phyloP scores from a whole-genome alignment of 2,329 filamentous ascomycete species.

The Cadophora sp. region DNA sequence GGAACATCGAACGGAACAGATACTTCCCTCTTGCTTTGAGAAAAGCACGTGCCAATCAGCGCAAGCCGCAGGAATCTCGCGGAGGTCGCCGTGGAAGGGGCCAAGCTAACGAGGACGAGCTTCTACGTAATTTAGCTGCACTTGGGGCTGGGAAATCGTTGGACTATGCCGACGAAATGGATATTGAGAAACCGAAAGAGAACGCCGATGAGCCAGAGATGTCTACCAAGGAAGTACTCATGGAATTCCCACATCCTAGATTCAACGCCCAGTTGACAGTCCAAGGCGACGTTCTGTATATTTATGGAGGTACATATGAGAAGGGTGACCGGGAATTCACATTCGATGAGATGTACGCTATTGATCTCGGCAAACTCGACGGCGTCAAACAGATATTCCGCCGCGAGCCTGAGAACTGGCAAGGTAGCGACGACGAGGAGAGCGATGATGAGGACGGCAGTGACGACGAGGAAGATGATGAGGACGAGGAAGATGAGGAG shows the following conservation, averaged over 20 bases:
- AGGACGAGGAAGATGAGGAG: conserved; percentile 57
- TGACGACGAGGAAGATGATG: conserved; percentile 56
- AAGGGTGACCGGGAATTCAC: conserved; percentile 95
- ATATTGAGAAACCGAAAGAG: conserved; percentile 56
- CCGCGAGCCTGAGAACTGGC: conserved; percentile 85
- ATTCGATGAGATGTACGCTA: conserved; percentile 91
- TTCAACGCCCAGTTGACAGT: conserved; percentile 93
- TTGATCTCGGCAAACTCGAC: conserved; percentile 94
- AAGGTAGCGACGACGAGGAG: conserved; percentile 70
- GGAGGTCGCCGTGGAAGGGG: conserved; percentile 73
- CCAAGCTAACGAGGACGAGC: conserved; percentile 90
- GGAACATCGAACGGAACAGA: conserved; percentile 94
- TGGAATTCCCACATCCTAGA: conserved; percentile 86
- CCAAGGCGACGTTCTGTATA: conserved; percentile 90
- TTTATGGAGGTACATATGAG: conserved; percentile 95
- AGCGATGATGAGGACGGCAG: conserved; percentile 62
- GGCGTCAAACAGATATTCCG: conserved; percentile 92
- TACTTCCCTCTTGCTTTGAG: conserved; percentile 86
- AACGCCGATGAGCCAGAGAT: conserved; percentile 62
- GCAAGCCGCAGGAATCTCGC: conserved; percentile 63
- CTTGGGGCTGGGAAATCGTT: conserved; percentile 77
- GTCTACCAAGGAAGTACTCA: conserved; percentile 67
- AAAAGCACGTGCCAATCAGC: conserved; percentile 72
- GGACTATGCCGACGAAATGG: conserved; percentile 57
- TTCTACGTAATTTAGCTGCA: conserved; percentile 84